Conservation (phyloP, 1,284 basidiomycete genomes). For the Hemileia vastatrix region DNA sequence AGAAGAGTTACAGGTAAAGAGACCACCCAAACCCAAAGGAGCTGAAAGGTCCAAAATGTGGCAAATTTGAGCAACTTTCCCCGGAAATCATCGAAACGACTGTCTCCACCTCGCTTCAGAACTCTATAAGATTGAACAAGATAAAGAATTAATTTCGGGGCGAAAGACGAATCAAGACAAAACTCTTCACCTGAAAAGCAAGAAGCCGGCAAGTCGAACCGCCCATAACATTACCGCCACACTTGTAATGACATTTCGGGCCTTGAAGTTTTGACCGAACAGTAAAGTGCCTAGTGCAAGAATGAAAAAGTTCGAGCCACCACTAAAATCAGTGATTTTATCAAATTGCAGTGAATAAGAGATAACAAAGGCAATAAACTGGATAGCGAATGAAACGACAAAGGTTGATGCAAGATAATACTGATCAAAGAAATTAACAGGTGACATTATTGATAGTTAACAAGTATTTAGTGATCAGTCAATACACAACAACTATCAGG, state of each 20-base stretch:
- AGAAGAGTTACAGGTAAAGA: constrained; percentile 57
- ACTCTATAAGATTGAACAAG: constrained; percentile 48
- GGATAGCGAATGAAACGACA: constrained; percentile 59
- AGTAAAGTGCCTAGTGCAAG: constrained; percentile 53
- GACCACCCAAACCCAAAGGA: constrained; percentile 57
- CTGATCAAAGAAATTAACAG: constrained; percentile 52
- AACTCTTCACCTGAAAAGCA: constrained; percentile 52
- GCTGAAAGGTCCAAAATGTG: constrained; percentile 51
- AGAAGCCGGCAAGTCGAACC: constrained; percentile 40
- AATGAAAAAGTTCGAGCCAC: constrained; percentile 59
- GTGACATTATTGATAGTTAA: not conserved
- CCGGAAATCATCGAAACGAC: constrained; percentile 59
- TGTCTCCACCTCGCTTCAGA: constrained; percentile 57
- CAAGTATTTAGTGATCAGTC: no score
- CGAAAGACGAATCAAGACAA: not conserved
- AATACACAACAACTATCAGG: no score
- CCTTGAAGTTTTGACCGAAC: constrained; percentile 53
- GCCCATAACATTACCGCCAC: constrained; percentile 60
- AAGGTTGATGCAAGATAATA: constrained; percentile 60
- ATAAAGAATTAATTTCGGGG: not conserved
- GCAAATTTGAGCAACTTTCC: constrained; percentile 60
- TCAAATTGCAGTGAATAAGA: constrained; percentile 56
- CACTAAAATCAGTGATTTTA: constrained; percentile 54
- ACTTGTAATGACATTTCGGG: constrained; percentile 46
- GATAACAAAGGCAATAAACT: constrained; percentile 58